These are phyloP conservation scores for Rhexocercosporidium sp. DNA, from an alignment of 2,329 filamentous ascomycete species.

Conservation along the genomic window DNA sequence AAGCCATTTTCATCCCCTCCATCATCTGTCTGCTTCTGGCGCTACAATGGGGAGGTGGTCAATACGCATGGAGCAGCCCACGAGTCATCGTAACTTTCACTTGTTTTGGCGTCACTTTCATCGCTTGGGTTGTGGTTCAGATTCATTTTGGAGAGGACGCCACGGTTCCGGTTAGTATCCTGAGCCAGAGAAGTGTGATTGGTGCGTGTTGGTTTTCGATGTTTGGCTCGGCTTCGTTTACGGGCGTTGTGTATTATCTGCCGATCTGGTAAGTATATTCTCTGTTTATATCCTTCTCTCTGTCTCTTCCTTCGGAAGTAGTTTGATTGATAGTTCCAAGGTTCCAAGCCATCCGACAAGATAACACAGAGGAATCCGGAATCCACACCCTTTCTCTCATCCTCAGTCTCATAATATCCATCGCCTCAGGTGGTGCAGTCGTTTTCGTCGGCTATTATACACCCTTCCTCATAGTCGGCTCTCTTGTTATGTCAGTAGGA, in stretches of 20 bases:
- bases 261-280: constrained; percentile 52
- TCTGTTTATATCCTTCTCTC: background rate
- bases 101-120: constrained; percentile 33
- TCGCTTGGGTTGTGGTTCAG: constrained; percentile 41
- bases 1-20: constrained; percentile 39
- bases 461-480: constrained; percentile 48
- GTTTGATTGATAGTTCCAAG: background rate
- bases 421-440: constrained; percentile 23
- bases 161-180: constrained; percentile 46
- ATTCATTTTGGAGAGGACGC: constrained; percentile 44
- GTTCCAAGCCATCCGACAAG: constrained; percentile 49
- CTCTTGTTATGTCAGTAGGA: constrained; percentile 28
- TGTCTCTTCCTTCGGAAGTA: background rate
- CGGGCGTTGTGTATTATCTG: constrained; percentile 47
- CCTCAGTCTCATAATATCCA: constrained; percentile 36
- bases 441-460: constrained; percentile 35
- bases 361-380: constrained; percentile 48
- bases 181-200: constrained; percentile 44
- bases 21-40: constrained; percentile 40
- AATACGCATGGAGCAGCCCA: constrained; percentile 37
- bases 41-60: constrained; percentile 40
- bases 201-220: constrained; percentile 39
- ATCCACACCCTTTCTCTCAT: constrained; percentile 45
- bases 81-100: constrained; percentile 43
- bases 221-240: constrained; percentile 40